phyloP scores from a whole-genome alignment of 148 eudicot genomes.

The Nyssa sinensis region DNA sequence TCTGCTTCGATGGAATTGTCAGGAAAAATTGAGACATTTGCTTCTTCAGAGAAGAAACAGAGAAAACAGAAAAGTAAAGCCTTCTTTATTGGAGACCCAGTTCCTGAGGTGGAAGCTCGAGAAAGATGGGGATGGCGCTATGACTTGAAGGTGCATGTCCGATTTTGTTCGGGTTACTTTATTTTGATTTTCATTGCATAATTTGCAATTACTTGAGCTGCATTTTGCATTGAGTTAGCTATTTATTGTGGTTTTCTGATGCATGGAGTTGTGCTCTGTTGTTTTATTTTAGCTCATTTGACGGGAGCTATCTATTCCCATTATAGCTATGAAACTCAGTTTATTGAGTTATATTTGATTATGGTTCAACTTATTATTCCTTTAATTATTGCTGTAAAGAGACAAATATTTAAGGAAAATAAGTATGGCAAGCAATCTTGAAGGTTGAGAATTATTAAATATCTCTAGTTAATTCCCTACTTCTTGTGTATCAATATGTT shows the following conservation, averaged over 20 bases:
- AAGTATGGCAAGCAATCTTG: background rate
- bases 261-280: background rate
- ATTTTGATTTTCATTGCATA: no score
- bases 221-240: background rate
- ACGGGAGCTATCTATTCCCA: background rate
- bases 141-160: constrained; percentile 60
- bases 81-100: constrained; percentile 66
- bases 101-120: constrained; percentile 69
- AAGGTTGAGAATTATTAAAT: no score
- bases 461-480: no score
- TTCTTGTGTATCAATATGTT: no score
- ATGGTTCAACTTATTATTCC: no score
- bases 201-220: constrained; percentile 9
- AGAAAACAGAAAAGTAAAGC: constrained; percentile 9
- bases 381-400: no score
- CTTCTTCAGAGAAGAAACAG: constrained; percentile 15
- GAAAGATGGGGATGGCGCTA: constrained; percentile 81
- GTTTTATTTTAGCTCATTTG: background rate
- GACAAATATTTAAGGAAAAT: no score
- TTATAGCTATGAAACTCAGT: background rate
- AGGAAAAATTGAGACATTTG: constrained; percentile 4
- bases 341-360: no score
- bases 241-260: background rate
- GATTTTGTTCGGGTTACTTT: background rate
- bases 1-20: background rate